These are phyloP conservation scores for Funneliformis geosporum DNA, from an alignment of 192 early-diverging fungal genomes.

Conservation along the genomic window DNA sequence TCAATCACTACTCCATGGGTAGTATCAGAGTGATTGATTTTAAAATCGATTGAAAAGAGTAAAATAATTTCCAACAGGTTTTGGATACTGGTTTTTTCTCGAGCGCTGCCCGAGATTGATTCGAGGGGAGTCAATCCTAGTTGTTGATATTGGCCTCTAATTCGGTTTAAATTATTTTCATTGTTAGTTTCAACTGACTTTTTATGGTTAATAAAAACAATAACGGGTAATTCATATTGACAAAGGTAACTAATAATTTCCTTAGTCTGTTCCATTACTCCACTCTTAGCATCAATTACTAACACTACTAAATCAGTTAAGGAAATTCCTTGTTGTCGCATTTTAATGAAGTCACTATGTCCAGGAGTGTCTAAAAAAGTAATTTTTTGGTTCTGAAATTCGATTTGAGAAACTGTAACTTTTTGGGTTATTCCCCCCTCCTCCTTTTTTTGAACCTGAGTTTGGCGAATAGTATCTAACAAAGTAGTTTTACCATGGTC, in stretches of 20 bases:
- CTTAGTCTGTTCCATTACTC: background rate
- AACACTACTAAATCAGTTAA: background rate
- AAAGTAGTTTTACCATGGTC: slow-evolving; percentile 97
- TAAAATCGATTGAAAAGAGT: background rate
- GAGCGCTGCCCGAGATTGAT: background rate
- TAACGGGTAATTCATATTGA: background rate
- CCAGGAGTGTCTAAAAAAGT: background rate
- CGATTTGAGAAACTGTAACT: background rate
- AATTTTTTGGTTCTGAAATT: slow-evolving; percentile 2
- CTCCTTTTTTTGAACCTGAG: background rate
- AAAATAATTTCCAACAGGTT: background rate
- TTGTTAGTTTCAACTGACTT: background rate
- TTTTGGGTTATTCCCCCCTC: slow-evolving; percentile 9
- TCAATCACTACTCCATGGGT: background rate
- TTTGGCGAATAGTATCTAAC: slow-evolving; percentile 56
- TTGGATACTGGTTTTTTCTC: background rate
- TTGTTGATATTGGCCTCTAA: background rate
- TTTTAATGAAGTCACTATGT: slow-evolving; percentile 5
- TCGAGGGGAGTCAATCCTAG: background rate
- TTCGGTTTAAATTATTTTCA: background rate
- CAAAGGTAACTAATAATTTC: background rate
- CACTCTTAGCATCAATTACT: background rate
- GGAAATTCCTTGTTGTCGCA: background rate
- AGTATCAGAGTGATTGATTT: background rate
- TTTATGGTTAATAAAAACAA: background rate